These are phyloP conservation scores for Pestalotiopsis sp. DNA, from an alignment of 2,329 filamentous ascomycete genomes.

Conservation along the genomic window DNA sequence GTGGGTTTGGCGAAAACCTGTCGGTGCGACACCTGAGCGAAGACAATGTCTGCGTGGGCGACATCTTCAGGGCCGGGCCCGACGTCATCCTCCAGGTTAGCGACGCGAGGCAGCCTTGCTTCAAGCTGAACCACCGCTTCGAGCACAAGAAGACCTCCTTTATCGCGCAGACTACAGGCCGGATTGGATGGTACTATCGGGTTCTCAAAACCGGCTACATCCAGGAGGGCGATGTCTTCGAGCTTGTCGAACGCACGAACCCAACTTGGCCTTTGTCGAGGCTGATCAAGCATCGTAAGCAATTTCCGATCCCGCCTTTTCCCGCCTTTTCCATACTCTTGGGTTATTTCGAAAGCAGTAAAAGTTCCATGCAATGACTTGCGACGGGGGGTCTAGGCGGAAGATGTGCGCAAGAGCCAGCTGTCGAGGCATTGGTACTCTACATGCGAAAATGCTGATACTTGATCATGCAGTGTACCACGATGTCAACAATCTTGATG, in stretches of 20 bases:
- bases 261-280: slow-evolving; percentile 11
- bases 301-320: neutral
- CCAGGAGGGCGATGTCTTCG: slow-evolving; percentile 22
- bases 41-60: slow-evolving; percentile 65
- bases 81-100: slow-evolving; percentile 58
- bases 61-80: slow-evolving; percentile 54
- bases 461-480: slow-evolving; percentile 4
- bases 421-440: too few relatives aligned
- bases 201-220: slow-evolving; percentile 59
- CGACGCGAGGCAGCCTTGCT: slow-evolving; percentile 65
- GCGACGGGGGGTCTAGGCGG: too few relatives aligned
- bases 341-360: too few relatives aligned
- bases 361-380: too few relatives aligned
- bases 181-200: slow-evolving; percentile 68
- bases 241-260: slow-evolving; percentile 14
- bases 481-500: slow-evolving; percentile 46
- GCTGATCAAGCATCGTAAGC: slow-evolving; percentile 2
- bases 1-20: slow-evolving; percentile 68
- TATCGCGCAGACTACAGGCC: slow-evolving; percentile 54
- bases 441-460: neutral
- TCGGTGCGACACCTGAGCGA: slow-evolving; percentile 60
- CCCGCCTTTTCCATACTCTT: neutral
- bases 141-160: slow-evolving; percentile 62
- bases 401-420: too few relatives aligned
- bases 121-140: slow-evolving; percentile 70